Conservation (phyloP, 768 basidiomycete species). For the Mycena metata region DNA sequence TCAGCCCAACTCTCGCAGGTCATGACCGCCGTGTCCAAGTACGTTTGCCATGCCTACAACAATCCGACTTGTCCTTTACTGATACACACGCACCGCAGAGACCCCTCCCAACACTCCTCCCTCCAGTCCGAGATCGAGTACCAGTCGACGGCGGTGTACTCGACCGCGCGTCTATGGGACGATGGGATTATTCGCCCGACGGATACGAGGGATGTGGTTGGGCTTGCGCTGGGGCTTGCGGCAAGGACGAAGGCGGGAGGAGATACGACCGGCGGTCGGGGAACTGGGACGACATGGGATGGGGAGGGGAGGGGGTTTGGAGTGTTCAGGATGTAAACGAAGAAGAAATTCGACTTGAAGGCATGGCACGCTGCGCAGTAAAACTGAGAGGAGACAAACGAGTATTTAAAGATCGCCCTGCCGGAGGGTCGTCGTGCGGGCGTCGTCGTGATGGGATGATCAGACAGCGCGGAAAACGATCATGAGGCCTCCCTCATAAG, state of each 20-base stretch:
- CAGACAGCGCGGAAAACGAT: no score
- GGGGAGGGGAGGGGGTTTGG: conserved; percentile 82
- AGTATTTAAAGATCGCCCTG: no score
- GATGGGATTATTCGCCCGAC: conserved; percentile 91
- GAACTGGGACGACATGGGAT: conserved; percentile 74
- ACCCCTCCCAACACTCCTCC: conserved; percentile 81
- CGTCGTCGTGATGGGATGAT: no score
- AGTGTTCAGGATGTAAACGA: conserved; percentile 86
- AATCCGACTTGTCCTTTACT: not conserved
- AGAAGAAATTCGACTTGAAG: no score
- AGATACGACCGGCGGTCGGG: conserved; percentile 9
- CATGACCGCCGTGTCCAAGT: conserved; percentile 92
- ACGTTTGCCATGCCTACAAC: conserved; percentile 39
- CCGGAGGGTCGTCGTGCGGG: no score
- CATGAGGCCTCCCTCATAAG: no score
- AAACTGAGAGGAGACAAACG: no score
- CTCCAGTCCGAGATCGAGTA: conserved; percentile 88
- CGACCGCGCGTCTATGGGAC: conserved; percentile 94
- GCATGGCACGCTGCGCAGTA: no score
- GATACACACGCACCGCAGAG: conserved; percentile 56
- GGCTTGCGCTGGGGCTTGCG: conserved; percentile 88
- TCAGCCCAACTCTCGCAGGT: conserved; percentile 93
- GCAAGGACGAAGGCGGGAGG: conserved; percentile 55
- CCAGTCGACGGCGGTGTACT: conserved; percentile 90
- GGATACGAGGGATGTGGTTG: conserved; percentile 90